Evolutionary conservation across 164 flowering plant genomes (phyloP).

Genomic region (Kalanchoe fedtschenkoi): DNA sequence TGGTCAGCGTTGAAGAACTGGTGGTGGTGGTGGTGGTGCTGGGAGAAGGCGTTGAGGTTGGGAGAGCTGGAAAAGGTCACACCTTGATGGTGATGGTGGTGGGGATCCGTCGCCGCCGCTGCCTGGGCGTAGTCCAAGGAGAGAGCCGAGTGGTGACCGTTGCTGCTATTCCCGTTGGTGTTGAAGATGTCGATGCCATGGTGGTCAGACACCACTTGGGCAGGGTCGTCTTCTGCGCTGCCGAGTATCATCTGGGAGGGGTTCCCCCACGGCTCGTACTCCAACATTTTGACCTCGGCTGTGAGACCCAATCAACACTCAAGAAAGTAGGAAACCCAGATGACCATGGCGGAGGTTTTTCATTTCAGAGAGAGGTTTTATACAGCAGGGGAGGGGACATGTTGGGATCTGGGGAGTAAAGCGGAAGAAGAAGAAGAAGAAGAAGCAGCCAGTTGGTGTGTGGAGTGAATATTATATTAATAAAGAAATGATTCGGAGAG

Average conservation of each 20-base stretch:
- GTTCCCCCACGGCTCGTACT: neutral
- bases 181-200: slow-evolving; percentile 1
- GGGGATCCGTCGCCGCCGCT: no score
- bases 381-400: neutral
- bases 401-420: slow-evolving; percentile 7
- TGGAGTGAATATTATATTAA: neutral
- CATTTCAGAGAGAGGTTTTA: neutral
- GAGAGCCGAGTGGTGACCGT: neutral
- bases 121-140: slow-evolving; percentile 1
- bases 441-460: neutral
- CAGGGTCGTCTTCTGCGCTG: neutral
- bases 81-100: neutral
- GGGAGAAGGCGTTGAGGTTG: neutral
- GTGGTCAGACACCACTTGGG: neutral
- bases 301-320: neutral
- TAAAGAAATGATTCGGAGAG: neutral
- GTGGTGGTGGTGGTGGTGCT: neutral
- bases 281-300: neutral
- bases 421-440: neutral
- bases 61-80: no score
- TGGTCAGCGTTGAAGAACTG: slow-evolving; percentile 1
- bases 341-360: neutral
- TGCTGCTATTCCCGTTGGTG: neutral
- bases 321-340: neutral
- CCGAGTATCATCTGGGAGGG: neutral